Base-by-base conservation (phyloP, 306 rosid genomes). In the Corylus americana region DNA sequence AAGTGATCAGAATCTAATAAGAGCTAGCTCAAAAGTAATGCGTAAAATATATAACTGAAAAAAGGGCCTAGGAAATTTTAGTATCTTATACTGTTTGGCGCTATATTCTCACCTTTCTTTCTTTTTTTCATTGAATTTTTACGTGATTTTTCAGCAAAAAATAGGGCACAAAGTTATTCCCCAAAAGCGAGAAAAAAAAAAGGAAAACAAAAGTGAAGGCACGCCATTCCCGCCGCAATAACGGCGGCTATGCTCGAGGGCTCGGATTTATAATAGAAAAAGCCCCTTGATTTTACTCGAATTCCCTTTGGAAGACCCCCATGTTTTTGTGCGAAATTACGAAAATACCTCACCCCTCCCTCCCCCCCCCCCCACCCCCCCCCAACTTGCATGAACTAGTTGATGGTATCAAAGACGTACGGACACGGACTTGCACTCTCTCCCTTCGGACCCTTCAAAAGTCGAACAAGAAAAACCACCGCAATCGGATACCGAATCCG, bases 141-240 rank as follows among this genome's bases (percentile, higher is more conserved):
- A 70, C 70, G 82, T 75, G 76, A 80, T 80, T 80, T 82, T 31
- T 63, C 29, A 16, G 55, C 35, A 59, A 72, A 73, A 53, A 48
- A 42, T 42, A 71, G 74, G 57, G 73, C 57, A 48, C 62, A 74
- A 74, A 79, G n/a, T 76, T 70, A 79, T 75, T 78, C 81, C 74
- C 75, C 31, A 84, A 79, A 81, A 78, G 76, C 39, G 35, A 22
- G 71, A 71, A 49, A 6, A 47, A 10, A 42, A 71, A 75, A 45
- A 11, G 66, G 11, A 55, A 14, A 31, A 1, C 25, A 42, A 35
- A 70, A 76, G 55, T 6, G 35, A 37, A 48, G 14, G 79, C 85
- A 85, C 89, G 89, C 93, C 88, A 87, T 86, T 81, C 76, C 82
- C 89, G 95, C 98, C 95, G 92, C 89, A 86, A 88, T 84, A 85